phyloP scores from a whole-genome alignment of 2,329 filamentous ascomycete genomes.

The Chaetomiaceae sp. region DNA sequence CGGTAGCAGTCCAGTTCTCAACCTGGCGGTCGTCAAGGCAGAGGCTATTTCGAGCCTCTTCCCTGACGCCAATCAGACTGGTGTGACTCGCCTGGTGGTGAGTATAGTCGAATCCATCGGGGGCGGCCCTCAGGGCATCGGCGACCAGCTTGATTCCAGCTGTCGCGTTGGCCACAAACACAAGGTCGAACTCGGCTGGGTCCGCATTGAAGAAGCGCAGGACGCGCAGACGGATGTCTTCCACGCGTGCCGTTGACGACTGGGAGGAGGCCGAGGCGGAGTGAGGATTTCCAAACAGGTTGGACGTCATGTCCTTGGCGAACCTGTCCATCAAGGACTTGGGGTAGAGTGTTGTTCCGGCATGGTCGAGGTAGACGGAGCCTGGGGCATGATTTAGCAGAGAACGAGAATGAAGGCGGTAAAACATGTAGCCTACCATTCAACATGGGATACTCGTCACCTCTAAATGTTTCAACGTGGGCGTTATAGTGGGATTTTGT shows the following conservation, averaged over 20 bases:
- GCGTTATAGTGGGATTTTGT: conserved; percentile 52
- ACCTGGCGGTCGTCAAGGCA: conserved; percentile 66
- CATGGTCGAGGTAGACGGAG: conserved; percentile 84
- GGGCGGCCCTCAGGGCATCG: conserved; percentile 66
- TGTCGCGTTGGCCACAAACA: conserved; percentile 91
- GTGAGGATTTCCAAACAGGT: conserved; percentile 87
- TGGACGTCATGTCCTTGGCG: conserved; percentile 69
- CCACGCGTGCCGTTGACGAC: conserved; percentile 66
- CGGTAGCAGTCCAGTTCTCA: conserved; percentile 59
- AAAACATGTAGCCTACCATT: conserved; percentile 45
- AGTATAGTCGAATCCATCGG: conserved; percentile 71
- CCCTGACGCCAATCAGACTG: conserved; percentile 75
- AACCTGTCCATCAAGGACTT: conserved; percentile 79
- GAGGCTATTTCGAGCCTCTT: conserved; percentile 58
- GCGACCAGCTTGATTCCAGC: conserved; percentile 82
- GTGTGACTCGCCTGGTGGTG: conserved; percentile 86
- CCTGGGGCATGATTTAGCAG: conserved; percentile 41
- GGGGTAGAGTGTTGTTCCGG: conserved; percentile 79
- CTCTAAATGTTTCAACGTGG: conserved; percentile 53
- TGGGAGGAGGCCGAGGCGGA: conserved; percentile 80
- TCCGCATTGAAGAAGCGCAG: conserved; percentile 77
- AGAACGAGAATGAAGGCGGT: not conserved
- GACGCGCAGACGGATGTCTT: conserved; percentile 66
- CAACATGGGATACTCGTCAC: conserved; percentile 64
- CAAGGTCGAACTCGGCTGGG: conserved; percentile 74